Base-by-base conservation (phyloP, 768 basidiomycete species). In the Panellus pusillus region DNA sequence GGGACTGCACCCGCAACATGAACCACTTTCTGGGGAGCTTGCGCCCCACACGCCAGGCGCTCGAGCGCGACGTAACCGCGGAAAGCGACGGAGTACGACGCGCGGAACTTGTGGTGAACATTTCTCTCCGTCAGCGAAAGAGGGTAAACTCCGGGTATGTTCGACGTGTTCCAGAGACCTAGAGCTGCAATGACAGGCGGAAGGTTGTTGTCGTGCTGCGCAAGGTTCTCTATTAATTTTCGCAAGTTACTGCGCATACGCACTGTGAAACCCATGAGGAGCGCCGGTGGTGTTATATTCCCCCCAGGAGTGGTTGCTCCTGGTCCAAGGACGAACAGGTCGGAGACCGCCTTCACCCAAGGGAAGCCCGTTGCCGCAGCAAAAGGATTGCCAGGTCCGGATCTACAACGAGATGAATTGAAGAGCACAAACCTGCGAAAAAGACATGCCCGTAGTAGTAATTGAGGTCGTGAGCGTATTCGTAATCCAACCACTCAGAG, bases 221-320 rank as follows among this genome's bases (percentile, higher is more conserved):
- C 1, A 39, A n/a, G 32, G 20, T 14, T 38, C 20, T 36, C 14
- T 19, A 1, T 2, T 20, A 27, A 12, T 11, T 20, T 24, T 20
- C 1, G 52, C 8, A 13, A 41, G 9, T 29, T 6, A 28, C 18
- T 13, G 29, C 36, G 24, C 31, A 12, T 17, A 52, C 63, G 47
- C 54, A 75, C 75, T 12, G 76, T 76, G 59, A 76, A 74, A 24
- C 74, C 70, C 72, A 77, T 73, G 39, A 76, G 63, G 5, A 78
- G 63, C 0, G 74, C 60, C 1, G 75, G 70, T n/a, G 76, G 74
- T 0, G 57, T 67, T 14, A 73, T 66, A 6, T 62, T 66, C 14
- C 63, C 67, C n/a, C 60, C 62, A 9, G 55, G 47, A 7, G 53
- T 58, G 0, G 60, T 68, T 31, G 50, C 43, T 12, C 62, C 61